Percentiles rank a stretch among this genome's conserved stretches.
Evolutionary conservation across 495 filamentous ascomycete genomes (phyloP).

Genomic region (Delitschia confertaspora): DNA sequence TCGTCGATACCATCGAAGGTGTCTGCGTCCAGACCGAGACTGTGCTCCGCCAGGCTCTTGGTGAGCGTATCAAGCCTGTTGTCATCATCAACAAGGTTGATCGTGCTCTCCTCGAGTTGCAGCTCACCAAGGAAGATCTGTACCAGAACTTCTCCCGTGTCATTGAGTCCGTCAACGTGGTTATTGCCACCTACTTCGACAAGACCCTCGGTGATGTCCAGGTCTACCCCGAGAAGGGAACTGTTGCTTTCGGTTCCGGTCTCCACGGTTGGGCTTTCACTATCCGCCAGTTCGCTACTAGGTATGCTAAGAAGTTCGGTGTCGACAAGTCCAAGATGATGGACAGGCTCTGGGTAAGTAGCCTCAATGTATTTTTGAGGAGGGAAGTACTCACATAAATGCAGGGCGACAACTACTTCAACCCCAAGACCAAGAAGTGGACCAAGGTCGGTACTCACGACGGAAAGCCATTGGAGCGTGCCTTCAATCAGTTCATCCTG

Average conservation of each 20-base stretch:
- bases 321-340: conserved; percentile 99
- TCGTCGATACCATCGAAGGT: conserved; percentile 99
- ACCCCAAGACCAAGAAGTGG: conserved; percentile 99
- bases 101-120: conserved; percentile 95
- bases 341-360: conserved; percentile 92
- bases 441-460: conserved; percentile 72
- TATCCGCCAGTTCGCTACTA: conserved; percentile 90
- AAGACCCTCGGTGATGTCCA: conserved; percentile 94
- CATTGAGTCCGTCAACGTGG: conserved; percentile 99
- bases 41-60: conserved; percentile 95
- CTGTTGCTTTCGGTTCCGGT: conserved; percentile 98
- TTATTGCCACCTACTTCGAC: conserved; percentile 98
- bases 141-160: conserved; percentile 99
- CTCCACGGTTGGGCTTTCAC: conserved; percentile 99
- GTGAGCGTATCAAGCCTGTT: conserved; percentile 99
- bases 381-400: conserved; percentile 9
- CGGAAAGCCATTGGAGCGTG: conserved; percentile 85
- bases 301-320: conserved; percentile 99
- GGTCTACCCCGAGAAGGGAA: conserved; percentile 93
- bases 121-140: conserved; percentile 95
- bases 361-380: background rate
- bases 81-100: conserved; percentile 99
- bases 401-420: conserved; percentile 98
- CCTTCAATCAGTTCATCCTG: conserved; percentile 97
- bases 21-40: conserved; percentile 99